Evolutionary conservation across 2,329 filamentous ascomycete species (phyloP).

Genomic region (Arthrobotrys conoides): DNA sequence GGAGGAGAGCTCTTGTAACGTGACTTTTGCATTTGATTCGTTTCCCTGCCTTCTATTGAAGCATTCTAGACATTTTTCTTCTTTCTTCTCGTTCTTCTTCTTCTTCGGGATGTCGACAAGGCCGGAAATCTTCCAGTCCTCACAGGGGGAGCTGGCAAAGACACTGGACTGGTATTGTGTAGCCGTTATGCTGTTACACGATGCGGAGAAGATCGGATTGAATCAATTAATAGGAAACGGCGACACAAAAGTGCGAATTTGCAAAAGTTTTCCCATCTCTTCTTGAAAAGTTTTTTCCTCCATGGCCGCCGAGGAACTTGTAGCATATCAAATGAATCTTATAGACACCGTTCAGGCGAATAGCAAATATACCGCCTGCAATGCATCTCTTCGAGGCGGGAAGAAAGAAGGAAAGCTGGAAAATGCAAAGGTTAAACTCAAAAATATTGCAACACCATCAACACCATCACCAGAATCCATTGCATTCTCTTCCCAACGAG

Average conservation of each 20-base stretch:
- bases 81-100: constrained; percentile 24
- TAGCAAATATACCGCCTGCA: constrained; percentile 62
- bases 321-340: constrained; percentile 36
- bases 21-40: constrained; percentile 58
- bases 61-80: constrained; percentile 43
- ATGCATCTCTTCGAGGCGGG: constrained; percentile 36
- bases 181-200: constrained; percentile 9
- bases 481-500: constrained; percentile 39
- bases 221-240: constrained; percentile 4
- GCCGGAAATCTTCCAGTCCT: not conserved
- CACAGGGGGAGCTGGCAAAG: not conserved
- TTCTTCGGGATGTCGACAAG: constrained; percentile 23
- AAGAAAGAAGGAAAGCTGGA: too few relatives aligned
- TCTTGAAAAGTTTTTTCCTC: constrained; percentile 14
- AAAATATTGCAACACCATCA: constrained; percentile 60
- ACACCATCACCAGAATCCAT: constrained; percentile 58
- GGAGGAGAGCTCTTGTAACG: constrained; percentile 59
- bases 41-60: constrained; percentile 31
- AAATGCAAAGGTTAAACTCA: constrained; percentile 37
- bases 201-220: constrained; percentile 52
- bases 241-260: constrained; percentile 7
- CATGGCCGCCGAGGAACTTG: not conserved
- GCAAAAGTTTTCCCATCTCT: constrained; percentile 26
- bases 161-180: constrained; percentile 3
- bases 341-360: constrained; percentile 47